Evolutionary conservation across 345 rosid species (phyloP).

Genomic region (Brassica juncea): DNA sequence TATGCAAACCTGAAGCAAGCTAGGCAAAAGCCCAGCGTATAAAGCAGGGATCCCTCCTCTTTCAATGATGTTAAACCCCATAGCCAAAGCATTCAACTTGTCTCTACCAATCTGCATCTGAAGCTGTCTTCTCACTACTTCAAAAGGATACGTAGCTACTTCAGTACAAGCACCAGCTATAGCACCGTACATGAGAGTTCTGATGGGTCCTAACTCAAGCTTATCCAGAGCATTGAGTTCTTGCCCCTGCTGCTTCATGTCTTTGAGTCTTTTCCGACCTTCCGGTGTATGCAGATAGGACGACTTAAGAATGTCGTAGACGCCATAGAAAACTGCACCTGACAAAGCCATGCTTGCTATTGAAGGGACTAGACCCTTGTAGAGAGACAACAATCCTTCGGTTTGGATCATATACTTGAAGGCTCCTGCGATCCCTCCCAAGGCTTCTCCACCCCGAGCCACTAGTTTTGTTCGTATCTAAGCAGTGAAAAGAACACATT

Average conservation of each 20-base stretch:
- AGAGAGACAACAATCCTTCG: constrained; percentile 88
- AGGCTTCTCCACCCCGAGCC: constrained; percentile 93
- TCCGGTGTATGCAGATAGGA: constrained; percentile 79
- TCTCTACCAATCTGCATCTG: constrained; percentile 77
- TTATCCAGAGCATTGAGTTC: constrained; percentile 73
- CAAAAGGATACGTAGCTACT: constrained; percentile 93
- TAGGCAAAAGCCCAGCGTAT: constrained; percentile 78
- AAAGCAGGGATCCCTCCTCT: constrained; percentile 89
- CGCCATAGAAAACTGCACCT: constrained; percentile 92
- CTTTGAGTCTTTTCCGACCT: constrained; percentile 64
- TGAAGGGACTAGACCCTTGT: constrained; percentile 84
- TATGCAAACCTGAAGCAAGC: constrained; percentile 79
- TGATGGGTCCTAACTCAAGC: constrained; percentile 73
- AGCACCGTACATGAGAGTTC: constrained; percentile 87
- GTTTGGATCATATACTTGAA: constrained; percentile 73
- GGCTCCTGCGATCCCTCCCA: constrained; percentile 78
- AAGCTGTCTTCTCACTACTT: constrained; percentile 90
- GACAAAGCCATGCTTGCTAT: constrained; percentile 86
- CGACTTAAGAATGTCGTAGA: constrained; percentile 80
- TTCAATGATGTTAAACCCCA: constrained; percentile 65
- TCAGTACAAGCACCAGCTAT: constrained; percentile 88
- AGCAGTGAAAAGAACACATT: constrained; percentile 2
- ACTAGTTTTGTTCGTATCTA: constrained; percentile 82
- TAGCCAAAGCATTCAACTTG: constrained; percentile 63
- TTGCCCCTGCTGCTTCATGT: constrained; percentile 64